Conservation (phyloP, 768 basidiomycete species). For the Lanmaoa rubissima region DNA sequence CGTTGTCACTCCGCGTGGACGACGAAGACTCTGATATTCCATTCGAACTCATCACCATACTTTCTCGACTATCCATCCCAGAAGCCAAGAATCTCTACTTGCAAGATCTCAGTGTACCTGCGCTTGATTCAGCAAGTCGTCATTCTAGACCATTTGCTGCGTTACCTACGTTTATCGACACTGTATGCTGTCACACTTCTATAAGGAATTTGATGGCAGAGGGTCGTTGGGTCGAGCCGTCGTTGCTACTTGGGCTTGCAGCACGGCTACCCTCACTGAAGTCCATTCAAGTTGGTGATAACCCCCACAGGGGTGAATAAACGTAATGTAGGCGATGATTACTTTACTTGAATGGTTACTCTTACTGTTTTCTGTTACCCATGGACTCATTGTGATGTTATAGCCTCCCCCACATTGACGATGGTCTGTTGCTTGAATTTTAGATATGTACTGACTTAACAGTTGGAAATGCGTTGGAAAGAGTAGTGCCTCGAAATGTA, state of each 20-base stretch:
- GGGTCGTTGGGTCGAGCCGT: constrained; percentile 30
- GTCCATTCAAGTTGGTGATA: constrained; percentile 12
- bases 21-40: constrained; percentile 62
- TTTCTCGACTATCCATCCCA: constrained; percentile 50
- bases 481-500: constrained; percentile 1
- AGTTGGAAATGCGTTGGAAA: not conserved
- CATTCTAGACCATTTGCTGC: constrained; percentile 38
- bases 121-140: not conserved
- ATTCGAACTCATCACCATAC: constrained; percentile 52
- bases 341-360: constrained; percentile 6
- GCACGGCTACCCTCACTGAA: constrained; percentile 13
- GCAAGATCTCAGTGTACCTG: constrained; percentile 35
- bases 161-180: constrained; percentile 25
- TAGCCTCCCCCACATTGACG: not conserved
- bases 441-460: not conserved
- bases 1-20: constrained; percentile 50
- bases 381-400: constrained; percentile 1
- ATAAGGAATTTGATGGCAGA: constrained; percentile 15
- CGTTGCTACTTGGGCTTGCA: constrained; percentile 8
- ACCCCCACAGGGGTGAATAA: constrained; percentile 9
- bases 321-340: not conserved
- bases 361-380: not conserved
- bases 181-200: constrained; percentile 5
- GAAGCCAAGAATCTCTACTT: constrained; percentile 47
- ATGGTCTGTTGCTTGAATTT: constrained; percentile 1